Percentiles rank a stretch among this genome's conserved stretches.
Evolutionary conservation across 2,329 filamentous ascomycete species (phyloP).

Genomic region (Verticillium tricorpus): DNA sequence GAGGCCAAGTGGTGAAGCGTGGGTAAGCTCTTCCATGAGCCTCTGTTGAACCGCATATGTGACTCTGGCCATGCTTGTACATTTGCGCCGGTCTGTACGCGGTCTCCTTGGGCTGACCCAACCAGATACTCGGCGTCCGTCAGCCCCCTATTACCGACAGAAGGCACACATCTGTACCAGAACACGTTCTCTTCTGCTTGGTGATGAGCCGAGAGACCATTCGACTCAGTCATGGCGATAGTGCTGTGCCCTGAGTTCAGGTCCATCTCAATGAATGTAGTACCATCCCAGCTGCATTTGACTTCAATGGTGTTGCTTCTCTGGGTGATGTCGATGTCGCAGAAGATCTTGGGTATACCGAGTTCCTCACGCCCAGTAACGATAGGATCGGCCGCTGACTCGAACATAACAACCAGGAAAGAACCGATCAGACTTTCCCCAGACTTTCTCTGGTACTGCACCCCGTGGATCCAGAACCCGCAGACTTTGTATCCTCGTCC

Average conservation of each 20-base stretch:
- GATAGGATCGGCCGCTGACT: slow-evolving; percentile 55
- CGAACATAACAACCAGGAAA: slow-evolving; percentile 54
- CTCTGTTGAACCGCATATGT: slow-evolving; percentile 39
- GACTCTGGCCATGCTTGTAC: slow-evolving; percentile 29
- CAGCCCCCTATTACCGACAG: slow-evolving; percentile 43
- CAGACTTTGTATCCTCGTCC: slow-evolving; percentile 54
- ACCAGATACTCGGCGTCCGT: slow-evolving; percentile 49
- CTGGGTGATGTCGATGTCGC: slow-evolving; percentile 40
- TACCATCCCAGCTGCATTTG: slow-evolving; percentile 36
- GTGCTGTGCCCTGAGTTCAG: neutral
- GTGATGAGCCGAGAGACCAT: slow-evolving; percentile 23
- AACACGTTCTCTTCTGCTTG: slow-evolving; percentile 41
- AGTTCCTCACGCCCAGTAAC: slow-evolving; percentile 56
- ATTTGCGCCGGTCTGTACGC: too few relatives aligned
- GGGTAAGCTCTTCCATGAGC: slow-evolving; percentile 51
- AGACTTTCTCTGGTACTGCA: slow-evolving; percentile 48
- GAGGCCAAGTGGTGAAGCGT: slow-evolving; percentile 55
- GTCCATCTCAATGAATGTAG: slow-evolving; percentile 21
- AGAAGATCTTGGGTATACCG: slow-evolving; percentile 56
- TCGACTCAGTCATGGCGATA: slow-evolving; percentile 23
- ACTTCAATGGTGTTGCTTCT: slow-evolving; percentile 20
- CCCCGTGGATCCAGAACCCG: slow-evolving; percentile 59
- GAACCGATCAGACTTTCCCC: slow-evolving; percentile 44
- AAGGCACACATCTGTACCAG: slow-evolving; percentile 54
- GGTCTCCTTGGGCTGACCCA: slow-evolving; percentile 21